A percentile compares a stretch with the other conserved stretches of the same genome.
Evolutionary conservation across 2,329 filamentous ascomycete species (phyloP).

Genomic region (Diplodia sapinea): DNA sequence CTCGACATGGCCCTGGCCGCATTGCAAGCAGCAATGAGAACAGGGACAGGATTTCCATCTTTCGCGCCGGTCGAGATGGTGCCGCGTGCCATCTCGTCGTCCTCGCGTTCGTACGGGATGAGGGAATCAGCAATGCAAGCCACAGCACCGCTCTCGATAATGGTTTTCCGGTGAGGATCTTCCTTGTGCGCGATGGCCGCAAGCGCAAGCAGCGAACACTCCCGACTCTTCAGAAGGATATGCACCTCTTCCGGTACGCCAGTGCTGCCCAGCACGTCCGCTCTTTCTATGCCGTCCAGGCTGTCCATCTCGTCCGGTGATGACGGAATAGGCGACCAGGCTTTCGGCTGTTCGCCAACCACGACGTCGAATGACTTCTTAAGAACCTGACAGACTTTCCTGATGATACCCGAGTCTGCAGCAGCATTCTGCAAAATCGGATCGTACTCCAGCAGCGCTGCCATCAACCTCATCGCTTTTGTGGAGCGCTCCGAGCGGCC

Average conservation of each 20-base stretch:
- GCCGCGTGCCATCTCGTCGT: constrained; percentile 36
- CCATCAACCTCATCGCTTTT: constrained; percentile 75
- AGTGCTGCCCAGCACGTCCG: constrained; percentile 31
- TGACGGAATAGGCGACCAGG: constrained; percentile 59
- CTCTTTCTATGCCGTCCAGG: constrained; percentile 15
- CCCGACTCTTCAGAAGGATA: constrained; percentile 77
- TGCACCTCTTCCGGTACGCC: constrained; percentile 48
- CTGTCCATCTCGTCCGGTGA: constrained; percentile 32
- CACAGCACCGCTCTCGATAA: constrained; percentile 82
- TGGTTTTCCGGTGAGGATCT: constrained; percentile 80
- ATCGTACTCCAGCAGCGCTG: constrained; percentile 78
- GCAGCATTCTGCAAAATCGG: constrained; percentile 81
- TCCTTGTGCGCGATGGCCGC: constrained; percentile 82
- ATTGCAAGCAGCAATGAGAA: constrained; percentile 85
- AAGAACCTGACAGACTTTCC: constrained; percentile 66
- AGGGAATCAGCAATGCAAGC: constrained; percentile 85
- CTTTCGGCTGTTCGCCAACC: constrained; percentile 49
- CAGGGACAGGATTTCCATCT: constrained; percentile 78
- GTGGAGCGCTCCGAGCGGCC: constrained; percentile 36
- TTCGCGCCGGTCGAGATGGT: constrained; percentile 46
- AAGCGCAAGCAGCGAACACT: constrained; percentile 76
- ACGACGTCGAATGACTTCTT: constrained; percentile 70
- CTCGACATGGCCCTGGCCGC: constrained; percentile 80
- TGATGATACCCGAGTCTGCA: constrained; percentile 70
- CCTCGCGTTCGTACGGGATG: constrained; percentile 54